A percentile compares a stretch with the other conserved stretches of the same genome.
Evolutionary conservation across 305 asterid species (phyloP).

Genomic region (Rubia balearica): DNA sequence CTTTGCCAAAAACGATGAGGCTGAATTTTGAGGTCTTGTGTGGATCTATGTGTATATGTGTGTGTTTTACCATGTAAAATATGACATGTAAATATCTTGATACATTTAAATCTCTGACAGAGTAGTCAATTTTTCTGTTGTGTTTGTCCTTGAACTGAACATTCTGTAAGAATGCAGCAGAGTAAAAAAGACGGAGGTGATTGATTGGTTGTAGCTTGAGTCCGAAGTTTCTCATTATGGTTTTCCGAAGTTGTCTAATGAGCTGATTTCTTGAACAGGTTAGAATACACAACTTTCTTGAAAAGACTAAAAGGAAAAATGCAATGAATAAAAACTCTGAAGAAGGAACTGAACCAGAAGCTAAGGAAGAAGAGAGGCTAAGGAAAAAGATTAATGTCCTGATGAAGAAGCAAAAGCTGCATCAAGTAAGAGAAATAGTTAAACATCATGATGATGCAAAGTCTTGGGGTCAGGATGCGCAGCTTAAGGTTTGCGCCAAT

Average conservation of each 20-base stretch:
- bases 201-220: neutral
- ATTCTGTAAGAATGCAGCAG: neutral
- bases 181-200: neutral
- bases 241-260: slow-evolving; percentile 17
- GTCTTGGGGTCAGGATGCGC: slow-evolving; percentile 89
- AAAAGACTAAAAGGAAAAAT: slow-evolving; percentile 60
- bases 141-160: slow-evolving; percentile 2
- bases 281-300: slow-evolving; percentile 71
- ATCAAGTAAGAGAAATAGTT: slow-evolving; percentile 60
- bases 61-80: slow-evolving; percentile 4
- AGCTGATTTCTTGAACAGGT: slow-evolving; percentile 44
- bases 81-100: neutral
- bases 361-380: slow-evolving; percentile 48
- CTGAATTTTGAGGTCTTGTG: neutral
- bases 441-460: slow-evolving; percentile 51
- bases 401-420: slow-evolving; percentile 71
- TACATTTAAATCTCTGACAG: neutral
- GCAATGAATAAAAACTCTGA: slow-evolving; percentile 47
- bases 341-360: slow-evolving; percentile 43
- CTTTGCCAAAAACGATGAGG: neutral
- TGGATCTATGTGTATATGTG: neutral
- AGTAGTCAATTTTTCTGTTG: neutral
- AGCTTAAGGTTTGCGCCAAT: slow-evolving; percentile 51
- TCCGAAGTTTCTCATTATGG: neutral
- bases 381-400: slow-evolving; percentile 58